A percentile compares a stretch with the other conserved stretches of the same genome.
Evolutionary conservation across 805 yeast species (phyloP).

Genomic region (Saccharomycopsis babjevae): DNA sequence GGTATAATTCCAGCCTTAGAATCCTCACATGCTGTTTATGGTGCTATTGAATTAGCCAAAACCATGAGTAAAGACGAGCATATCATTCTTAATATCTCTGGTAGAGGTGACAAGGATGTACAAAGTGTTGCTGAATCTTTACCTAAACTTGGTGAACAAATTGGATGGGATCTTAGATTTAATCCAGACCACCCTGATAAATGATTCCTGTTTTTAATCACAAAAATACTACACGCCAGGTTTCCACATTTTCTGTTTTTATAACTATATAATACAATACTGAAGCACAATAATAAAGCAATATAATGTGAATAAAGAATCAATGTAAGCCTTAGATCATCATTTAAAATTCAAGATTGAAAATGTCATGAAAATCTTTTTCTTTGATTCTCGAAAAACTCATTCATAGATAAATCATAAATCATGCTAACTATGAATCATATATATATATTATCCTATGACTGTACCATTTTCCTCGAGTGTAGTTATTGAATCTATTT

Average conservation of each 20-base stretch:
- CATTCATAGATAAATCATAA: too few species aligned
- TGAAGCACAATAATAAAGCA: too few species aligned
- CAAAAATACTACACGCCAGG: too few species aligned
- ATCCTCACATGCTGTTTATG: slow-evolving; percentile 91
- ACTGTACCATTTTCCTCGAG: too few species aligned
- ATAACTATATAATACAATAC: neutral
- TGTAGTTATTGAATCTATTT: too few species aligned
- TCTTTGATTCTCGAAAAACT: too few species aligned
- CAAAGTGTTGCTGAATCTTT: slow-evolving; percentile 93
- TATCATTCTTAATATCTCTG: slow-evolving; percentile 82
- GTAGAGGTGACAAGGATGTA: slow-evolving; percentile 99
- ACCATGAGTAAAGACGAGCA: slow-evolving; percentile 70
- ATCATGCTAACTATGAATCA: too few species aligned
- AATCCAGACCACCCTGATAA: slow-evolving; percentile 28
- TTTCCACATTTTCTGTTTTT: neutral
- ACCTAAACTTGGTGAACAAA: slow-evolving; percentile 81
- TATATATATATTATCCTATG: too few species aligned
- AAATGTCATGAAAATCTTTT: too few species aligned
- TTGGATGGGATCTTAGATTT: slow-evolving; percentile 94
- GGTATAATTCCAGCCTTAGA: slow-evolving; percentile 99
- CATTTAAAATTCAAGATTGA: too few species aligned
- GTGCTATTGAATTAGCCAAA: slow-evolving; percentile 83
- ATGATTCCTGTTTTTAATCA: neutral
- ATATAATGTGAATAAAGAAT: too few species aligned
- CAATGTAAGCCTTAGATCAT: too few species aligned